Percentiles rank a stretch among this genome's conserved stretches.
phyloP scores from a whole-genome alignment of 192 early-diverging fungal genomes.

The Gryganskiella cystojenkinii region DNA sequence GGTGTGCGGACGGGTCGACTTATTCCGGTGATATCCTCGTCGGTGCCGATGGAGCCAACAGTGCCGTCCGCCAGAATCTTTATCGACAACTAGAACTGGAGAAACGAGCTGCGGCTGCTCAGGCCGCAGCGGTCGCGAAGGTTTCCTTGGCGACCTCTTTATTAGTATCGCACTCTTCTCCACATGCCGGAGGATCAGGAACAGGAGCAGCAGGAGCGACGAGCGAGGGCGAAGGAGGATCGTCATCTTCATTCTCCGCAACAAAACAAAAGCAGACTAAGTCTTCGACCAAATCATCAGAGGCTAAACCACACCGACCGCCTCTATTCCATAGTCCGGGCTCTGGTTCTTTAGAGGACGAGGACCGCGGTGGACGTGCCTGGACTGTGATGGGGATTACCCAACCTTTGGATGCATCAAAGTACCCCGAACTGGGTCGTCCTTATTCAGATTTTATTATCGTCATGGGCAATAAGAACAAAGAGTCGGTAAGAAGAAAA shows the following conservation, averaged over 20 bases:
- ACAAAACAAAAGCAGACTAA: too few species aligned
- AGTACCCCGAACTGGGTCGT: neutral
- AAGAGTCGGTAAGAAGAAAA: slow-evolving; percentile 4
- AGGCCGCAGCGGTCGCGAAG: too few species aligned
- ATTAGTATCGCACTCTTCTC: too few species aligned
- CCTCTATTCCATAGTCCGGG: too few species aligned
- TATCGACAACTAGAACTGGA: slow-evolving; percentile 1
- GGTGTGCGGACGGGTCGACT: slow-evolving; percentile 6
- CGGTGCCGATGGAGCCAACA: slow-evolving; percentile 13
- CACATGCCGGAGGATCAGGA: too few species aligned
- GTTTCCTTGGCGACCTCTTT: too few species aligned
- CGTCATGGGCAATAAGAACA: slow-evolving; percentile 4
- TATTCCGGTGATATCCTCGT: slow-evolving; percentile 14
- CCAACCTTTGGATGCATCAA: neutral
- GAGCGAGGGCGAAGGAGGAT: too few species aligned
- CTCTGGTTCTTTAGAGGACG: neutral
- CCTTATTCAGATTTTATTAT: slow-evolving; percentile 7
- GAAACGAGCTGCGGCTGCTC: too few species aligned
- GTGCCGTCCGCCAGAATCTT: slow-evolving; percentile 6
- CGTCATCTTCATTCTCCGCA: too few species aligned
- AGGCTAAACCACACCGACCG: too few species aligned
- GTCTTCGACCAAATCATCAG: too few species aligned
- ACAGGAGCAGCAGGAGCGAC: too few species aligned
- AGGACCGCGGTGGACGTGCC: neutral
- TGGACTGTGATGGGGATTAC: slow-evolving; percentile 12